phyloP scores from a whole-genome alignment of 176 grass and related monocot species.

The Puya raimondii region DNA sequence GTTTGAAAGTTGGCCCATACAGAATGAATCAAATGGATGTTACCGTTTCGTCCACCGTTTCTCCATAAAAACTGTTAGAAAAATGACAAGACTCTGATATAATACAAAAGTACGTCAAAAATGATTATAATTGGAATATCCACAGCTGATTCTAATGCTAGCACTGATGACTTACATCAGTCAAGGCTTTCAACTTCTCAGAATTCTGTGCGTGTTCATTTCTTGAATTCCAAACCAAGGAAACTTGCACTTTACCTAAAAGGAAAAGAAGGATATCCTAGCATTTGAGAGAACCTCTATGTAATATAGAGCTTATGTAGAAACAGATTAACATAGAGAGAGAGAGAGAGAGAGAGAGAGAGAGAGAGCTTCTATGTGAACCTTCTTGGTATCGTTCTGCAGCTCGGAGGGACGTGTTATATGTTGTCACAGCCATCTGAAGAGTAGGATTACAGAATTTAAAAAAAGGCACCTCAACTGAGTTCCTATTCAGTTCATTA shows the following conservation, averaged over 20 bases:
- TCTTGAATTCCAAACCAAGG: constrained; percentile 92
- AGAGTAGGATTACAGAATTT: not conserved
- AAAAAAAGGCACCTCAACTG: too few relatives aligned
- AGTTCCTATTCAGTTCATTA: too few relatives aligned
- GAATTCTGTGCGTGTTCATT: constrained; percentile 57
- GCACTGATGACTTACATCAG: constrained; percentile 52
- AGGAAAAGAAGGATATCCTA: constrained; percentile 17
- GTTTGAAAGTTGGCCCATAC: constrained; percentile 97
- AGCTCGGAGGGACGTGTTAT: constrained; percentile 84
- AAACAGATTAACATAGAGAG: constrained; percentile 1
- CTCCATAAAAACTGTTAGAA: constrained; percentile 62
- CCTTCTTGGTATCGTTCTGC: constrained; percentile 76
- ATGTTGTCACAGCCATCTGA: constrained; percentile 93
- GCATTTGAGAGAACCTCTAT: constrained; percentile 1
- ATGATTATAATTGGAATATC: too few relatives aligned
- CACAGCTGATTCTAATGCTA: not conserved
- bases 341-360: not conserved
- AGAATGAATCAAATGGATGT: constrained; percentile 68
- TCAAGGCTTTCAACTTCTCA: constrained; percentile 59
- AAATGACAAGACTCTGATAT: not conserved
- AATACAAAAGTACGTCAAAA: not conserved
- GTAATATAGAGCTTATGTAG: not conserved
- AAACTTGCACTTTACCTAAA: constrained; percentile 87
- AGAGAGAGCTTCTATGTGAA: constrained; percentile 22
- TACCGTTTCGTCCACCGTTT: constrained; percentile 61